Evolutionary conservation across 2,329 filamentous ascomycete species (phyloP).

Genomic region (Colletotrichum sp.): DNA sequence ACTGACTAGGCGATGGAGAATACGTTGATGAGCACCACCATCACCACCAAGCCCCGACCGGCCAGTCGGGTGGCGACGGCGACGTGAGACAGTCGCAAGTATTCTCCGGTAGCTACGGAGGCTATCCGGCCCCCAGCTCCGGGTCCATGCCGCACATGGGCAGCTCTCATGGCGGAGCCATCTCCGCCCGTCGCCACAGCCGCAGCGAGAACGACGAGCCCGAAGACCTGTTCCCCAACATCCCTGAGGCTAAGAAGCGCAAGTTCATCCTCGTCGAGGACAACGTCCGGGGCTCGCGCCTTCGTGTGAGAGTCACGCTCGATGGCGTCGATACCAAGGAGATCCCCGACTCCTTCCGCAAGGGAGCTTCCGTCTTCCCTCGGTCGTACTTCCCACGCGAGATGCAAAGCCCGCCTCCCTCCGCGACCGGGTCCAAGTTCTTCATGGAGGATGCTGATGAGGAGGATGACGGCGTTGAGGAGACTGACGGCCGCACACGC

Average conservation of each 20-base stretch:
- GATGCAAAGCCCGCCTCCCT: conserved; percentile 86
- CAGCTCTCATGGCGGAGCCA: conserved; percentile 35
- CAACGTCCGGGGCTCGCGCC: conserved; percentile 77
- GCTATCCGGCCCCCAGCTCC: conserved; percentile 57
- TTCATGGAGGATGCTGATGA: conserved; percentile 71
- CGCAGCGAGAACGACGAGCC: conserved; percentile 62
- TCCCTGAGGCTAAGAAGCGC: conserved; percentile 88
- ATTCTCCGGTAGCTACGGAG: conserved; percentile 68
- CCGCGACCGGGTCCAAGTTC: conserved; percentile 75
- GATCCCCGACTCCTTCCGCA: conserved; percentile 94
- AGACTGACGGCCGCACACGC: conserved; percentile 52
- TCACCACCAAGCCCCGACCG: conserved; percentile 65
- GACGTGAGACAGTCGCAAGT: conserved; percentile 78
- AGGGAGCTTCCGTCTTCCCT: conserved; percentile 87
- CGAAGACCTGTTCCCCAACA: conserved; percentile 81
- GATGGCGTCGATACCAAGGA: conserved; percentile 93
- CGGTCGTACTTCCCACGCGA: conserved; percentile 91
- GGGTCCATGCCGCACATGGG: conserved; percentile 69
- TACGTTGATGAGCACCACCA: conserved; percentile 71
- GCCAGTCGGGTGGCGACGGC: conserved; percentile 54
- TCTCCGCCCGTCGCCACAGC: conserved; percentile 39
- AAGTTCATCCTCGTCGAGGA: conserved; percentile 98
- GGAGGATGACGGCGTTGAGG: conserved; percentile 60
- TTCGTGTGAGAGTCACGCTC: conserved; percentile 91
- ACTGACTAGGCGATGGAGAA: conserved; percentile 60